A percentile compares a stretch with the other conserved stretches of the same genome.
Evolutionary conservation across 257 asterid species (phyloP).

Genomic region (Fraxinus pennsylvanica): DNA sequence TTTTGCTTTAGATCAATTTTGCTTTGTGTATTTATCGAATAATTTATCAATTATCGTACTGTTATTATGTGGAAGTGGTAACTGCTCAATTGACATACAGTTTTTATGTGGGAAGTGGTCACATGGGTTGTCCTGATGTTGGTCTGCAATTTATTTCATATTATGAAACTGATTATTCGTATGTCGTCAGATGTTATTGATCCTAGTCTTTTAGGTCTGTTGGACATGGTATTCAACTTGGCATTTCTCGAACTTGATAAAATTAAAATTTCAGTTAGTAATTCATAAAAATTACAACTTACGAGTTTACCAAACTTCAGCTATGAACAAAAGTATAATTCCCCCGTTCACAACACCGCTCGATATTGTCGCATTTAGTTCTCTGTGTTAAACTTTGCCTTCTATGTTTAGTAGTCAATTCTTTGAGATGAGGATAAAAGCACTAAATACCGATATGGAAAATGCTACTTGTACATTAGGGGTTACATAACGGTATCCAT

Average conservation of each 20-base stretch:
- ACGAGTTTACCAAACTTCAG: neutral
- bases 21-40: neutral
- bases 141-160: neutral
- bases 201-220: neutral
- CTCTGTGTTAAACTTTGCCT: neutral
- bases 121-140: neutral
- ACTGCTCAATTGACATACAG: neutral
- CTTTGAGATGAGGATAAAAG: neutral
- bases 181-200: neutral
- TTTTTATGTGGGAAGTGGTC: too few species aligned
- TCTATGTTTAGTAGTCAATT: neutral
- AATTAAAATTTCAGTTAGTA: neutral
- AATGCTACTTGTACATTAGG: too few species aligned
- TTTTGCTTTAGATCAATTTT: neutral
- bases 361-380: neutral
- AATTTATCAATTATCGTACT: neutral
- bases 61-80: neutral
- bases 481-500: too few species aligned
- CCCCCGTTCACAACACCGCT: neutral
- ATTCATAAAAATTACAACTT: neutral
- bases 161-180: neutral
- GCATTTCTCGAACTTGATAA: neutral
- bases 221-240: neutral
- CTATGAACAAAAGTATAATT: neutral
- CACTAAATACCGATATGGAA: neutral